Conservation (phyloP, 495 filamentous ascomycete species). For the Hypoxylon rickii region DNA sequence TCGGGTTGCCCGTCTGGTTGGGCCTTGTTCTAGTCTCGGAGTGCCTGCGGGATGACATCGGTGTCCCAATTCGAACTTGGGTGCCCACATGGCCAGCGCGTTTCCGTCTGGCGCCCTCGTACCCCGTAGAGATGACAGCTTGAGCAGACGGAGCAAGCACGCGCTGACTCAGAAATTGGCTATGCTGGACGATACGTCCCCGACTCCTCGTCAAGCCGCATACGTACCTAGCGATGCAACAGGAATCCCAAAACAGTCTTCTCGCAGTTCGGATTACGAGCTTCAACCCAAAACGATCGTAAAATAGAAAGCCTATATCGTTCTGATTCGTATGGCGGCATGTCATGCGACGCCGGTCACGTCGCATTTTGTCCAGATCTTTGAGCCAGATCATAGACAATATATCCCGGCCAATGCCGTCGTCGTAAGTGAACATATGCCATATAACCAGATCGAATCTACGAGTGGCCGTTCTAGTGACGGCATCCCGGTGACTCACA, state of each 20-base stretch:
- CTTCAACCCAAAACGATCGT: neutral
- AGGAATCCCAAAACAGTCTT: neutral
- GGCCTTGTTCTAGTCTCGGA: neutral
- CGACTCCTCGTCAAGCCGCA: no score
- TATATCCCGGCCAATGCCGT: neutral
- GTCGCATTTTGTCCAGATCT: neutral
- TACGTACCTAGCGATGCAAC: constrained; percentile 1
- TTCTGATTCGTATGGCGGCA: constrained; percentile 4
- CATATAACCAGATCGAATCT: neutral
- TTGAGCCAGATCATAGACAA: neutral
- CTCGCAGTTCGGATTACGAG: neutral
- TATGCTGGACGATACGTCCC: no score
- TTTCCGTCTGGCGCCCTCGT: no score
- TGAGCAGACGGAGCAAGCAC: constrained; percentile 3
- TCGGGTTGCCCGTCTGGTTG: constrained; percentile 3
- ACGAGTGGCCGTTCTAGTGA: neutral
- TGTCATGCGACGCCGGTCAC: neutral
- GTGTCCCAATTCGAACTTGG: constrained; percentile 15
- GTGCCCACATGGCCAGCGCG: constrained; percentile 1
- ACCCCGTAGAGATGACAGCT: neutral
- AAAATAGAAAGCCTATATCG: neutral
- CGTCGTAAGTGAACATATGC: no score
- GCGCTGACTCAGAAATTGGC: constrained; percentile 18
- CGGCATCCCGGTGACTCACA: neutral
- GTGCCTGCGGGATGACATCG: constrained; percentile 22